A percentile compares a stretch with the other conserved stretches of the same genome.
These are phyloP conservation scores for Ampelocalamus luodianensis DNA, from an alignment of 176 grass and related monocot genomes.

Conservation along the genomic window DNA sequence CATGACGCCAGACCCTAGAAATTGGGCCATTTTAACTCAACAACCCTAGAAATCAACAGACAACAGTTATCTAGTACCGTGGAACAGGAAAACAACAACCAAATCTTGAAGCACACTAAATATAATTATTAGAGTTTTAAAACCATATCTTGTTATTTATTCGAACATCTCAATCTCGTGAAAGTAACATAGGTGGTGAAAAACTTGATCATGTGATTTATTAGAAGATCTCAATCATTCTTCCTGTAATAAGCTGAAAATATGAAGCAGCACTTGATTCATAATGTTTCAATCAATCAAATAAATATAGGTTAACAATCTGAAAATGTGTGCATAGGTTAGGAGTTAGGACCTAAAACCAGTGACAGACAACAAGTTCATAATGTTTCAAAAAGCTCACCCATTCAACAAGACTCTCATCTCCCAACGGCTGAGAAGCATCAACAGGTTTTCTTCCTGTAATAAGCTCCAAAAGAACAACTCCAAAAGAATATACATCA, in stretches of 20 bases:
- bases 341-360: neutral
- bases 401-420: conserved; percentile 99
- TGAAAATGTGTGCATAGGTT: neutral
- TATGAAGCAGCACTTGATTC: no score
- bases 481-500: conserved; percentile 99
- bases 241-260: no score
- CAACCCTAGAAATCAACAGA: no score
- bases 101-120: conserved; percentile 6
- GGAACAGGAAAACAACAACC: conserved; percentile 5
- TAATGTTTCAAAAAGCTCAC: conserved; percentile 51
- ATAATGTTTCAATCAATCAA: conserved; percentile 43
- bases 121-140: neutral
- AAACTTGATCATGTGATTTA: neutral
- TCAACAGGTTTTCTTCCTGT: conserved; percentile 98
- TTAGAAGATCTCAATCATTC: conserved; percentile 30
- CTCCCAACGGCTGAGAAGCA: conserved; percentile 90
- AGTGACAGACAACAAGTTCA: conserved; percentile 11
- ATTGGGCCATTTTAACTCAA: conserved; percentile 25
- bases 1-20: neutral
- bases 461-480: conserved; percentile 98
- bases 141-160: conserved; percentile 8
- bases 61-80: conserved; percentile 2
- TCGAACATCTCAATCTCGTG: neutral
- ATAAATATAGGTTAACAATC: neutral
- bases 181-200: neutral